These are phyloP conservation scores for Ganoderma sp. DNA, from an alignment of 1,284 basidiomycete genomes.

Conservation along the genomic window DNA sequence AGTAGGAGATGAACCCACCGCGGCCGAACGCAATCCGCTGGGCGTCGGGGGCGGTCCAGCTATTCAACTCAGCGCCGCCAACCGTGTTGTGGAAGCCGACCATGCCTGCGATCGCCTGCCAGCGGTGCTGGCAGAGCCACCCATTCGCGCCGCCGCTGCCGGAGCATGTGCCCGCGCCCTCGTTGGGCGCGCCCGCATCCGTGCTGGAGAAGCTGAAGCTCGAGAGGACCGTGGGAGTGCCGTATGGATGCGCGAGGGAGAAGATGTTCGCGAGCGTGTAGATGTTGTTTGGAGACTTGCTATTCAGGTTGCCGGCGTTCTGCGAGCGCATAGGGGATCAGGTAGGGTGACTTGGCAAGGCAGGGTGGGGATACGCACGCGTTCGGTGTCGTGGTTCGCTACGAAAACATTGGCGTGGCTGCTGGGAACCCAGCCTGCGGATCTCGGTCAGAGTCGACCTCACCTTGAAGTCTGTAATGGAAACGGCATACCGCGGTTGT, in stretches of 20 bases:
- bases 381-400: slow-evolving; percentile 72
- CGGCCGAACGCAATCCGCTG: slow-evolving; percentile 68
- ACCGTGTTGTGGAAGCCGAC: slow-evolving; percentile 67
- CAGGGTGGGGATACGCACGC: slow-evolving; percentile 45
- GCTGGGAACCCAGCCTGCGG: slow-evolving; percentile 61
- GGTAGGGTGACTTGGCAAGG: background rate
- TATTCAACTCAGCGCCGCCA: slow-evolving; percentile 52
- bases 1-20: slow-evolving; percentile 43
- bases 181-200: slow-evolving; percentile 61
- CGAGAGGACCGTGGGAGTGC: slow-evolving; percentile 67
- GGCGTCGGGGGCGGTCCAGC: slow-evolving; percentile 61
- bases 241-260: slow-evolving; percentile 70
- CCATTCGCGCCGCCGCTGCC: slow-evolving; percentile 56
- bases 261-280: slow-evolving; percentile 67
- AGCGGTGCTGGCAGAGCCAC: slow-evolving; percentile 70
- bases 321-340: slow-evolving; percentile 29
- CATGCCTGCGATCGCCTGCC: slow-evolving; percentile 63
- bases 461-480: background rate
- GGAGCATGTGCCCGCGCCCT: slow-evolving; percentile 56
- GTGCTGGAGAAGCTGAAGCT: slow-evolving; percentile 54
- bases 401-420: slow-evolving; percentile 68
- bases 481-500: slow-evolving; percentile 50
- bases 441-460: background rate
- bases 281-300: slow-evolving; percentile 65
- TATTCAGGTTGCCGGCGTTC: slow-evolving; percentile 60